Evolutionary conservation across 768 basidiomycete genomes (phyloP).

Genomic region (Rhizopogon roseolus): DNA sequence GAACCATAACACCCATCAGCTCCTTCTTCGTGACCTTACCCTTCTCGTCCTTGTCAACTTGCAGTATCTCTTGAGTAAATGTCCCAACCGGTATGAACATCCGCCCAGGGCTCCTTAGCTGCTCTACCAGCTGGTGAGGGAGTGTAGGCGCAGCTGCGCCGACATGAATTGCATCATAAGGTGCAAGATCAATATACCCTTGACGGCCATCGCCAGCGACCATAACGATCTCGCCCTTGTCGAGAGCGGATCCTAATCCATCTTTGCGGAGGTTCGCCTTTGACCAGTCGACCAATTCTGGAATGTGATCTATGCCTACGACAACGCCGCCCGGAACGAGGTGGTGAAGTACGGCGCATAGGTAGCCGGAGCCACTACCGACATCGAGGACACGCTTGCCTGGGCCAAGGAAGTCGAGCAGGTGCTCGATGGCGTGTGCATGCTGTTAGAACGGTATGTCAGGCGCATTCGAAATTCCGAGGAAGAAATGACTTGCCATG

Average conservation of each 20-base stretch:
- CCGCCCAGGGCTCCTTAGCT: constrained; percentile 68
- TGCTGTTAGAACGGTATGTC: constrained; percentile 44
- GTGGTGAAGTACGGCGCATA: constrained; percentile 75
- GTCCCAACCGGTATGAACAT: constrained; percentile 94
- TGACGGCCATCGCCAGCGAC: constrained; percentile 76
- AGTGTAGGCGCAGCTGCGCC: constrained; percentile 84
- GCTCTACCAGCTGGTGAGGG: constrained; percentile 69
- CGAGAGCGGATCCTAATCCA: constrained; percentile 51
- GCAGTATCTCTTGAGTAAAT: constrained; percentile 53
- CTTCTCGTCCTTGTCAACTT: constrained; percentile 72
- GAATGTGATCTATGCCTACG: constrained; percentile 89
- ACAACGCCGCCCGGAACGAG: constrained; percentile 64
- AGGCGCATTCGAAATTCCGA: neutral
- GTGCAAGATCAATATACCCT: constrained; percentile 41
- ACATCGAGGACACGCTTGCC: constrained; percentile 83
- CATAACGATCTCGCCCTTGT: constrained; percentile 54
- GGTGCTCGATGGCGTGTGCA: constrained; percentile 77
- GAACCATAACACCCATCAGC: constrained; percentile 80
- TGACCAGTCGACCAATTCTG: constrained; percentile 70
- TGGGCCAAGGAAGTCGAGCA: constrained; percentile 65
- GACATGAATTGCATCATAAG: constrained; percentile 87
- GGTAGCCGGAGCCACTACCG: constrained; percentile 86
- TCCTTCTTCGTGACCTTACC: constrained; percentile 61
- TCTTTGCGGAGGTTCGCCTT: constrained; percentile 62
- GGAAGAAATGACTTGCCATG: constrained; percentile 54